These are phyloP conservation scores for Picochlorum sp. DNA, from an alignment of 139 green algal species.

Conservation along the genomic window DNA sequence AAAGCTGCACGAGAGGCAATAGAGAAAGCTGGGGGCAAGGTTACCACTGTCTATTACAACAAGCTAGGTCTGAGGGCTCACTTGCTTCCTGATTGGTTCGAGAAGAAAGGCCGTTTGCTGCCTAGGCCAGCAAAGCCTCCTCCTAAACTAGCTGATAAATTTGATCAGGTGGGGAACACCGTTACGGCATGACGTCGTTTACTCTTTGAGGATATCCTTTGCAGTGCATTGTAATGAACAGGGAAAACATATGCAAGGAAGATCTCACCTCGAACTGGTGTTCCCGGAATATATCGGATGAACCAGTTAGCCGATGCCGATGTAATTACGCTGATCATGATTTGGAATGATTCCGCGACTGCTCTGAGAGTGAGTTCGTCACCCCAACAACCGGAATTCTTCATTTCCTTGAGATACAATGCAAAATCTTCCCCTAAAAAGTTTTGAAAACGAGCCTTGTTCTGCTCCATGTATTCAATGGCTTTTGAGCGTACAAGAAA, in stretches of 20 bases:
- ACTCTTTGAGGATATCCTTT: constrained; percentile 6
- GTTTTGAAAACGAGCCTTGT: constrained; percentile 28
- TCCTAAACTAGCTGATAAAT: constrained; percentile 42
- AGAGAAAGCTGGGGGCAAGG: constrained; percentile 55
- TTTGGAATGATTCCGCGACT: constrained; percentile 33
- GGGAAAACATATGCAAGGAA: constrained; percentile 60
- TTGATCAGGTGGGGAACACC: constrained; percentile 46
- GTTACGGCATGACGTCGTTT: constrained; percentile 29
- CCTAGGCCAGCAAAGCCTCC: constrained; percentile 59
- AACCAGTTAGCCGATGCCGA: constrained; percentile 47
- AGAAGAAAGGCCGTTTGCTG: constrained; percentile 49
- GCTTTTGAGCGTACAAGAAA: constrained; percentile 23
- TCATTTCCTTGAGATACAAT: constrained; percentile 37
- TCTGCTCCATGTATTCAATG: constrained; percentile 31
- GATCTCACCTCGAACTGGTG: constrained; percentile 25
- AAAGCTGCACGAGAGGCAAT: constrained; percentile 38
- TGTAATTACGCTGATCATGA: constrained; percentile 48
- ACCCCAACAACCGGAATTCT: constrained; percentile 38
- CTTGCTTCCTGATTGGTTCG: constrained; percentile 64
- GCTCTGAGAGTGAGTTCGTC: constrained; percentile 67
- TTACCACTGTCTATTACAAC: constrained; percentile 91
- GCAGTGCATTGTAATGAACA: constrained; percentile 61
- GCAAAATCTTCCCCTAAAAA: constrained; percentile 33
- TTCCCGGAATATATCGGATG: constrained; percentile 32
- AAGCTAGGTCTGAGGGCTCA: constrained; percentile 70